Evolutionary conservation across 495 filamentous ascomycete species (phyloP).

Genomic region (Cladorrhinum samala): DNA sequence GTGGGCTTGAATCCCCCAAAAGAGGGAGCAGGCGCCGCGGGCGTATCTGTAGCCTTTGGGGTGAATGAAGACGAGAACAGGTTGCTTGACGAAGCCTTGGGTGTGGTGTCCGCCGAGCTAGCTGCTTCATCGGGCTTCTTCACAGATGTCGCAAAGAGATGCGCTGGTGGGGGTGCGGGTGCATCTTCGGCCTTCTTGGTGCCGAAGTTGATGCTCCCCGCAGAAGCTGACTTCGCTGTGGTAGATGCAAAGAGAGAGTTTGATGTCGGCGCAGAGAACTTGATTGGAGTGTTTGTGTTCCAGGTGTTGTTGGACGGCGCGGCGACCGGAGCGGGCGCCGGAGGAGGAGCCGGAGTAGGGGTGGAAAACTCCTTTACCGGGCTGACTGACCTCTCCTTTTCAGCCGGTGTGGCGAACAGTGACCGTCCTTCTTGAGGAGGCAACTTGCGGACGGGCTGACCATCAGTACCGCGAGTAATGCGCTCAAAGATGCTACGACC

Average conservation of each 20-base stretch:
- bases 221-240: conserved; percentile 25
- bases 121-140: conserved; percentile 20
- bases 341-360: not conserved
- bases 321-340: conserved; percentile 17
- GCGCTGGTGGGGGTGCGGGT: conserved; percentile 8
- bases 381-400: conserved; percentile 29
- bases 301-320: conserved; percentile 44
- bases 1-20: conserved; percentile 23
- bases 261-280: conserved; percentile 26
- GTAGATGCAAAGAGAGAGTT: conserved; percentile 26
- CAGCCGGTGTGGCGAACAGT: conserved; percentile 22
- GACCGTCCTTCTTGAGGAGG: conserved; percentile 15
- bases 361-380: conserved; percentile 28
- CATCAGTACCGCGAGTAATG: conserved; percentile 41
- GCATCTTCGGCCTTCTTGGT: conserved; percentile 18
- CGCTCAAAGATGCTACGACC: conserved; percentile 56
- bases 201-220: conserved; percentile 20
- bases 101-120: conserved; percentile 6
- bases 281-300: conserved; percentile 33
- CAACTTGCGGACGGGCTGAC: conserved; percentile 41
- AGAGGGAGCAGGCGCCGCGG: conserved; percentile 15
- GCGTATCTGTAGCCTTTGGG: conserved; percentile 15
- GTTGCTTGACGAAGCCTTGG: conserved; percentile 8
- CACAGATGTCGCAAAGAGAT: conserved; percentile 17
- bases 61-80: conserved; percentile 11